Conservation (phyloP, 345 rosid genomes). For the Alliaria petiolata region DNA sequence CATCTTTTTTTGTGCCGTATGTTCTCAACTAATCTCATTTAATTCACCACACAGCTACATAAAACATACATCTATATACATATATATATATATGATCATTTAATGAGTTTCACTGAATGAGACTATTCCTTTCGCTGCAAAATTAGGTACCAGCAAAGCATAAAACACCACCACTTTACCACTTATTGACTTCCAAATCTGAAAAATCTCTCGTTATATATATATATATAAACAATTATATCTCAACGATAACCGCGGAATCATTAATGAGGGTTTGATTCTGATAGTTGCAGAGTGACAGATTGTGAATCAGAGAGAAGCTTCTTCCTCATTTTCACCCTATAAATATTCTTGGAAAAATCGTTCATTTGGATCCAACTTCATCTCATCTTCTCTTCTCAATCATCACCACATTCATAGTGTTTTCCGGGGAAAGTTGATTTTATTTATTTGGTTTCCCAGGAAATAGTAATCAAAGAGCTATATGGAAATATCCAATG, state of each 20-base stretch:
- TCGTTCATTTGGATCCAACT: neutral
- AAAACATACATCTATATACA: slow-evolving; percentile 14
- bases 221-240: neutral
- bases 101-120: slow-evolving; percentile 36
- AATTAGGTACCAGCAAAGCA: slow-evolving; percentile 50
- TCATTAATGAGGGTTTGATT: slow-evolving; percentile 23
- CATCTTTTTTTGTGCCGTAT: slow-evolving; percentile 27
- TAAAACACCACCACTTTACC: slow-evolving; percentile 21
- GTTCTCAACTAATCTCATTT: slow-evolving; percentile 78
- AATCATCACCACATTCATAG: neutral
- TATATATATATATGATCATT: too few species aligned
- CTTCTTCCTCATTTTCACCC: slow-evolving; percentile 29
- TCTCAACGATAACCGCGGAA: slow-evolving; percentile 32
- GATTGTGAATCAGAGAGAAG: neutral
- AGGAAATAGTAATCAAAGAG: neutral
- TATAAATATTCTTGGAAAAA: neutral
- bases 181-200: slow-evolving; percentile 41
- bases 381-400: slow-evolving; percentile 6
- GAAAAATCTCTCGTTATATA: neutral
- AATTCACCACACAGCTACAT: slow-evolving; percentile 40
- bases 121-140: slow-evolving; percentile 42
- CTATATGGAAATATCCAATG: slow-evolving; percentile 58
- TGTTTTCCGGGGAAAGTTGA: neutral
- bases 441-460: neutral
- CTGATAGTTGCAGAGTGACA: slow-evolving; percentile 4